A percentile compares a stretch with the other conserved stretches of the same genome.
phyloP scores from a whole-genome alignment of 495 filamentous ascomycete species.

The Penicillium crystallinum region DNA sequence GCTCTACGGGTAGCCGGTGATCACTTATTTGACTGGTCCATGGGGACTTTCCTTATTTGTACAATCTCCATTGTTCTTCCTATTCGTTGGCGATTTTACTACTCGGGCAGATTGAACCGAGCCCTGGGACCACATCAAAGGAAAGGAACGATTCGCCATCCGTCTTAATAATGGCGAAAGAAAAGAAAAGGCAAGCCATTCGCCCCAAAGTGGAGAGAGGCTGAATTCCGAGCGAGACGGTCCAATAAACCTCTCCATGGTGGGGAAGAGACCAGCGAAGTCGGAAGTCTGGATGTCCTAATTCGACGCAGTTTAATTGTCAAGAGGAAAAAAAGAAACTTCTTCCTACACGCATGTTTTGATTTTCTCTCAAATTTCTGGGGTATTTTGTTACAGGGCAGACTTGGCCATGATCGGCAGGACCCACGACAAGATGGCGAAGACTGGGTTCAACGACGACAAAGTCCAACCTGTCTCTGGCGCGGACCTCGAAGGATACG shows the following conservation, averaged over 20 bases:
- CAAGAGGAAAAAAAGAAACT: slow-evolving; percentile 4
- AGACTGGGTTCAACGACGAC: slow-evolving; percentile 11
- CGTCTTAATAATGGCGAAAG: not conserved
- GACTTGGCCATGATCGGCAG: not conserved
- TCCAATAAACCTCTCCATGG: slow-evolving; percentile 13
- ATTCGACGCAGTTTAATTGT: slow-evolving; percentile 8
- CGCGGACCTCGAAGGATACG: slow-evolving; percentile 15
- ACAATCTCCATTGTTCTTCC: not conserved
- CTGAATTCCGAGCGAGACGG: not conserved
- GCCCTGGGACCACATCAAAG: not conserved
- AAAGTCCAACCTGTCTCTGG: slow-evolving; percentile 14
- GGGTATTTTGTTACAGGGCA: not conserved
- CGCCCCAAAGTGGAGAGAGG: slow-evolving; percentile 12
- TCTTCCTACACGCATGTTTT: not conserved
- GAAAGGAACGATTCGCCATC: not conserved
- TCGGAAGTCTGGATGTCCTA: slow-evolving; percentile 17
- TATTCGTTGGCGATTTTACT: too few relatives aligned
- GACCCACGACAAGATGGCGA: slow-evolving; percentile 7
- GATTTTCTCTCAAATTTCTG: not conserved
- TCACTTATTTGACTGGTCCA: too few relatives aligned
- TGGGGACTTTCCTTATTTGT: too few relatives aligned
- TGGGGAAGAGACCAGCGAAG: slow-evolving; percentile 11
- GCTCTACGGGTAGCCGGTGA: too few relatives aligned
- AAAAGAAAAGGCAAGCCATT: slow-evolving; percentile 8
- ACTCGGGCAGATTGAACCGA: not conserved